phyloP scores from a whole-genome alignment of 2,329 filamentous ascomycete species.

The Cryphonectria japonica region DNA sequence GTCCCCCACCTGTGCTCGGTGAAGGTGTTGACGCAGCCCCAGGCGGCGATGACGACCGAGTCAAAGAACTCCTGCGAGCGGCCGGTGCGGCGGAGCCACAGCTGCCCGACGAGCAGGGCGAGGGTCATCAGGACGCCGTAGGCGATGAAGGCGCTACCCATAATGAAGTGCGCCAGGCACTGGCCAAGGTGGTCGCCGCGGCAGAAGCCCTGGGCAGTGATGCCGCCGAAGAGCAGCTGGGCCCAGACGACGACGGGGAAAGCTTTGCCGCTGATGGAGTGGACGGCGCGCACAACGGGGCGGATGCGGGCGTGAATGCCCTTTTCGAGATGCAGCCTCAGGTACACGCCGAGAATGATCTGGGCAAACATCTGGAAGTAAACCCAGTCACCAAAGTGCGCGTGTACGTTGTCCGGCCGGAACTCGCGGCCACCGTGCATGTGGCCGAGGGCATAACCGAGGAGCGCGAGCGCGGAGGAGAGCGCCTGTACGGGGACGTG shows the following conservation, averaged over 20 bases:
- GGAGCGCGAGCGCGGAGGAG: conserved; percentile 73
- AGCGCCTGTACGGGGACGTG: conserved; percentile 87
- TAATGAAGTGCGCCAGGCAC: conserved; percentile 96
- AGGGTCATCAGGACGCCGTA: conserved; percentile 90
- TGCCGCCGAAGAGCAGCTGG: conserved; percentile 95
- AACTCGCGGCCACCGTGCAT: conserved; percentile 89
- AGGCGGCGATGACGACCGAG: conserved; percentile 84
- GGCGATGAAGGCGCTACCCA: conserved; percentile 94
- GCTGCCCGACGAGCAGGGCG: conserved; percentile 83
- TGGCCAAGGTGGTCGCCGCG: conserved; percentile 89
- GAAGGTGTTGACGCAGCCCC: conserved; percentile 98
- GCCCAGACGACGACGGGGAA: conserved; percentile 88
- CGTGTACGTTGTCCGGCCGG: conserved; percentile 73
- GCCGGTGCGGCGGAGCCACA: conserved; percentile 80
- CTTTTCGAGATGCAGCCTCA: conserved; percentile 86
- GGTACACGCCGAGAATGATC: conserved; percentile 79
- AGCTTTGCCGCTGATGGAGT: conserved; percentile 82
- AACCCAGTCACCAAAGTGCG: conserved; percentile 76
- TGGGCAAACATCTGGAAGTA: conserved; percentile 81
- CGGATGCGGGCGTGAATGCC: conserved; percentile 82
- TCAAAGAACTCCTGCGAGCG: conserved; percentile 98
- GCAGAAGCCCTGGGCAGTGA: conserved; percentile 90
- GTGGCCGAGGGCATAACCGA: conserved; percentile 92
- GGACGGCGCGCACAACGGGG: conserved; percentile 69
- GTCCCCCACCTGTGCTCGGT: conserved; percentile 95